Evolutionary conservation across 208 protist species (phyloP).

Genomic region (Leishmania mexicana): DNA sequence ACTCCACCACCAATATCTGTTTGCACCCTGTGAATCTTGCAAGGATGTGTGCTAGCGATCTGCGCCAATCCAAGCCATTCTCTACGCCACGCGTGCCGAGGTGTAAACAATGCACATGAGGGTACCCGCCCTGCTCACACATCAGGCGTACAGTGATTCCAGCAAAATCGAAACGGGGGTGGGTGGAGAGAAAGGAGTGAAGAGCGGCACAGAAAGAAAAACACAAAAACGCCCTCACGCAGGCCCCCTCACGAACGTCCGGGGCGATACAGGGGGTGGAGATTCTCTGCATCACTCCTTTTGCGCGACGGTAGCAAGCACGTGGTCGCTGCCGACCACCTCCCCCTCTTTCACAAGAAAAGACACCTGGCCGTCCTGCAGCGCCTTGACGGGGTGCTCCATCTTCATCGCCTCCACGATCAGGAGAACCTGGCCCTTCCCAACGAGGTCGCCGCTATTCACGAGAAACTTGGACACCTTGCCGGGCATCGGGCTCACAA

Average conservation of each 20-base stretch:
- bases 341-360: conserved; percentile 54
- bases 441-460: conserved; percentile 76
- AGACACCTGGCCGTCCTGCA: conserved; percentile 47
- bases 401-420: conserved; percentile 98
- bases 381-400: conserved; percentile 85
- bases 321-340: conserved; percentile 36
- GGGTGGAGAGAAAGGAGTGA: conserved; percentile 3
- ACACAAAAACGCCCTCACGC: background rate
- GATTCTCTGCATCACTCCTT: background rate
- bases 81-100: background rate
- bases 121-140: background rate
- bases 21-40: background rate
- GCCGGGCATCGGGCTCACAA: conserved; percentile 93
- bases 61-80: background rate
- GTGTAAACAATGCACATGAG: background rate
- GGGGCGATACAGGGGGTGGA: background rate
- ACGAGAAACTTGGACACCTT: conserved; percentile 88
- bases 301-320: conserved; percentile 30
- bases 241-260: background rate
- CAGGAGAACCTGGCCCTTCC: conserved; percentile 83
- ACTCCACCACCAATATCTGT: background rate
- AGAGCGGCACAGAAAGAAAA: background rate
- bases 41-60: background rate
- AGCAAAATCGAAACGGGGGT: background rate
- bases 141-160: background rate